A percentile compares a stretch with the other conserved stretches of the same genome.
These are phyloP conservation scores for Cercospora sesami DNA, from an alignment of 2,329 filamentous ascomycete genomes.

Conservation along the genomic window DNA sequence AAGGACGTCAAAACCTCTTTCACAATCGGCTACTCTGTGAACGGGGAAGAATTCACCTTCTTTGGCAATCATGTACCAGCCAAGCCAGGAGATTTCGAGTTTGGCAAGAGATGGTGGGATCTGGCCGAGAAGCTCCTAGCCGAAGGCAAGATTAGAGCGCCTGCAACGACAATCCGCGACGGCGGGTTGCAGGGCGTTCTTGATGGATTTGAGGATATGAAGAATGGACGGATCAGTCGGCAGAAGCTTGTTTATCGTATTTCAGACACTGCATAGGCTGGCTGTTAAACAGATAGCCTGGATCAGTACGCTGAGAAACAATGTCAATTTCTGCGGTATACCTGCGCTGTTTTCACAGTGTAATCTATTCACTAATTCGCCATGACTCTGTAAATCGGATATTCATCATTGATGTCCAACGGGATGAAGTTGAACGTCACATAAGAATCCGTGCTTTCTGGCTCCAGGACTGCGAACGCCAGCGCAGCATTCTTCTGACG, in stretches of 20 bases:
- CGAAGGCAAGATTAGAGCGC: constrained; percentile 46
- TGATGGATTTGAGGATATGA: constrained; percentile 47
- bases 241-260: constrained; percentile 50
- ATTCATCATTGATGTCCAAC: constrained; percentile 39
- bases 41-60: constrained; percentile 25
- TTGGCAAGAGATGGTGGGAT: constrained; percentile 43
- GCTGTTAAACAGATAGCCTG: neutral
- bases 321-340: neutral
- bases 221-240: constrained; percentile 47
- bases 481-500: constrained; percentile 43
- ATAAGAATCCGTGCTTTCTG: constrained; percentile 42
- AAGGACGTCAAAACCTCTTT: constrained; percentile 23
- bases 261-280: constrained; percentile 18
- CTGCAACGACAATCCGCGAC: constrained; percentile 43
- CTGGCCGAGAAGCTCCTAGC: constrained; percentile 44
- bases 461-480: constrained; percentile 42
- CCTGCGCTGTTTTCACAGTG: neutral
- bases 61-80: constrained; percentile 21
- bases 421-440: constrained; percentile 43
- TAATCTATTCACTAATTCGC: neutral
- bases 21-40: constrained; percentile 29
- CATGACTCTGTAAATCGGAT: constrained; percentile 36
- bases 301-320: neutral
- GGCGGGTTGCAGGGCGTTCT: constrained; percentile 47
- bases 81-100: constrained; percentile 31